Conservation (phyloP, 208 protist genomes). For the Leishmania mexicana region DNA sequence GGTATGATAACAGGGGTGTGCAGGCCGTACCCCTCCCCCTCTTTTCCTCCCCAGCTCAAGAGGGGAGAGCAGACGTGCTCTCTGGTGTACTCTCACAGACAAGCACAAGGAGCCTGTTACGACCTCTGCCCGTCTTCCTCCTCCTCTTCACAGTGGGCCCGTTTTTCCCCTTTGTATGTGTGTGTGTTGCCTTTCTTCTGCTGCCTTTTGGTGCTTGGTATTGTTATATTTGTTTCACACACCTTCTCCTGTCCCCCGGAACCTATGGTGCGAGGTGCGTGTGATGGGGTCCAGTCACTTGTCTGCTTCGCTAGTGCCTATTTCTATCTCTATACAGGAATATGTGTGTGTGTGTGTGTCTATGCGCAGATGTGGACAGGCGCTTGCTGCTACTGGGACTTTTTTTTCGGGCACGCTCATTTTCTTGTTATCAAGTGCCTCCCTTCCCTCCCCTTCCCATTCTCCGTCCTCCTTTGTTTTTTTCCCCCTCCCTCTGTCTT, state of each 20-base stretch:
- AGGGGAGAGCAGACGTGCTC: background rate
- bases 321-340: background rate
- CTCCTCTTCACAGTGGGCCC: background rate
- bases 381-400: background rate
- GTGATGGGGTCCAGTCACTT: background rate
- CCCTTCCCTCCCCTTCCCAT: background rate
- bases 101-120: background rate
- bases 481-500: background rate
- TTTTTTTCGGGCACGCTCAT: background rate
- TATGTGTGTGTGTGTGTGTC: conserved; percentile 3
- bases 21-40: background rate
- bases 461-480: background rate
- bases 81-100: background rate
- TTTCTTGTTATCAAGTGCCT: background rate
- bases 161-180: background rate
- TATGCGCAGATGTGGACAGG: background rate
- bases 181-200: background rate
- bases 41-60: background rate
- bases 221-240: background rate
- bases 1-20: background rate
- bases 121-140: background rate
- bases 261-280: background rate
- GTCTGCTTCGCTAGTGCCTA: background rate
- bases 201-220: background rate
- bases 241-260: background rate